These are phyloP conservation scores for Ruellia speciosa DNA, from an alignment of 305 asterid genomes.

Conservation along the genomic window DNA sequence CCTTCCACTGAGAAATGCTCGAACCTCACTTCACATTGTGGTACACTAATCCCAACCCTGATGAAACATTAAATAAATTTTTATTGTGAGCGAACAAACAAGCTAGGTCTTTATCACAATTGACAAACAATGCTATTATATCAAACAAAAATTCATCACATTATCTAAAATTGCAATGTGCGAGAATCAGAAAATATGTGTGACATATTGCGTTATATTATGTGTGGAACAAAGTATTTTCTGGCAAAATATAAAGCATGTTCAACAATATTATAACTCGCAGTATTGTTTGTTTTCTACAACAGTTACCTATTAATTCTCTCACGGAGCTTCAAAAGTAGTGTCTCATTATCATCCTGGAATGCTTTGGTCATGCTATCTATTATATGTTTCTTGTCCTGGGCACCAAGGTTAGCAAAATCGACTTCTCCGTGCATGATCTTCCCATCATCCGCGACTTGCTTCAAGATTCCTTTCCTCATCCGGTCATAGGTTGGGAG, in stretches of 20 bases:
- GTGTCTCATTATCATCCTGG: conserved; percentile 28
- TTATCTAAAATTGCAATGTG: too few relatives aligned
- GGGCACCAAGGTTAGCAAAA: conserved; percentile 28
- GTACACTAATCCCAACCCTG: conserved; percentile 33
- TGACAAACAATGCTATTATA: too few relatives aligned
- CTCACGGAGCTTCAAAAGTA: conserved; percentile 26
- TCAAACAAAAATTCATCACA: too few relatives aligned
- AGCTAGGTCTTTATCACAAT: neutral
- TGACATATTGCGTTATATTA: too few relatives aligned
- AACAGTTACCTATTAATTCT: conserved; percentile 27
- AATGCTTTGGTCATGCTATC: conserved; percentile 24
- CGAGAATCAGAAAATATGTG: too few relatives aligned
- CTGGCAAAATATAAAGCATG: too few relatives aligned
- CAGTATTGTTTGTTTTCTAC: neutral
- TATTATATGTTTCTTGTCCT: conserved; percentile 29
- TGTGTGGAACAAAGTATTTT: too few relatives aligned
- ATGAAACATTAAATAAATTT: neutral
- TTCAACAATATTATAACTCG: neutral
- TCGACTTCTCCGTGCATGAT: conserved; percentile 31
- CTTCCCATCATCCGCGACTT: conserved; percentile 30
- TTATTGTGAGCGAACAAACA: neutral
- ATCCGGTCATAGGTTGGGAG: conserved; percentile 39
- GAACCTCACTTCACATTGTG: conserved; percentile 29
- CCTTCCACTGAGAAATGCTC: conserved; percentile 30
- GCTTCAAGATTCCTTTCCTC: conserved; percentile 30